Conservation (phyloP, 768 basidiomycete species). For the Obba rivulosa region DNA sequence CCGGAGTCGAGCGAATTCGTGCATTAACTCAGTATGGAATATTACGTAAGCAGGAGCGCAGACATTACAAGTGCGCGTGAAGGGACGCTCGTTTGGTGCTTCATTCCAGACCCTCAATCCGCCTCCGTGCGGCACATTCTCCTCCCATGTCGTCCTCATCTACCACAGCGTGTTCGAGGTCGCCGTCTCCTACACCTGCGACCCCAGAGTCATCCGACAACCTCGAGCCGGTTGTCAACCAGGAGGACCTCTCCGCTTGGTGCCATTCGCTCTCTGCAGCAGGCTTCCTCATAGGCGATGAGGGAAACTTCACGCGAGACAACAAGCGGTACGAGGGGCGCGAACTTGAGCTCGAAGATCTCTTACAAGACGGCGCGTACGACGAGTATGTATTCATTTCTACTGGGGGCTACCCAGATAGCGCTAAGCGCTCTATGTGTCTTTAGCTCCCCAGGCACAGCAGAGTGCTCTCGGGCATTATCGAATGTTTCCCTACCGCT, state of each 20-base stretch:
- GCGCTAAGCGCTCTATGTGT: neutral
- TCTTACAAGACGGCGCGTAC: constrained; percentile 69
- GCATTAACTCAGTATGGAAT: no score
- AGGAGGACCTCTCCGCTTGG: constrained; percentile 55
- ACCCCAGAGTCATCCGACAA: constrained; percentile 63
- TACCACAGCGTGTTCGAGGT: constrained; percentile 55
- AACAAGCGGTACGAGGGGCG: constrained; percentile 35
- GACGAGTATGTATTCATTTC: constrained; percentile 52
- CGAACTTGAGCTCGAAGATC: constrained; percentile 57
- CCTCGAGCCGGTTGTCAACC: constrained; percentile 45
- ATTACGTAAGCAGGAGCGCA: no score
- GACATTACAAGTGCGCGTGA: no score
- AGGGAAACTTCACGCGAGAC: constrained; percentile 34
- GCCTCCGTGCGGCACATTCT: neutral
- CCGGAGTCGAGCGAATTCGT: no score
- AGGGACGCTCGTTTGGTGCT: no score
- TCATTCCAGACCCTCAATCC: no score
- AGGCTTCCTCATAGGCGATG: constrained; percentile 34
- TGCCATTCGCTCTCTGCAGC: constrained; percentile 42
- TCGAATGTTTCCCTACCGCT: no score
- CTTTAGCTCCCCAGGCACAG: neutral
- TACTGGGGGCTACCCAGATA: no score
- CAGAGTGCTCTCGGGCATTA: neutral
- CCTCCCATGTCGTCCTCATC: constrained; percentile 55
- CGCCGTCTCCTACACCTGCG: constrained; percentile 64